Base-by-base conservation (phyloP, 371 early-diverging fungal genomes). In the Syncephalastrum monosporum region DNA sequence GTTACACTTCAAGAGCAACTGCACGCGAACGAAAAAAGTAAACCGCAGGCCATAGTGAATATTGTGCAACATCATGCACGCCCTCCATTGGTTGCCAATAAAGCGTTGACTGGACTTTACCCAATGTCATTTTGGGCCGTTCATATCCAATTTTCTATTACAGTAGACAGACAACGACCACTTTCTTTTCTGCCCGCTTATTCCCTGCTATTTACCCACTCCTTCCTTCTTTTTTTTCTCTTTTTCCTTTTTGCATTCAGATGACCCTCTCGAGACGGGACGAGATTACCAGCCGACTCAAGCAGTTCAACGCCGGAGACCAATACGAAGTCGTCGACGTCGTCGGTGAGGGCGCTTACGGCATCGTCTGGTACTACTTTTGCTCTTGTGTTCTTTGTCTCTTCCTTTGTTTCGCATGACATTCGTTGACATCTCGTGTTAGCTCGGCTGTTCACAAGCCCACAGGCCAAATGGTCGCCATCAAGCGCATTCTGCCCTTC, bases 401-500 rank as follows among this genome's bases (percentile, higher is more conserved):
- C 23, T 17, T 50, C 50, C 47, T 56, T 53, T 29, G 29, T 29
- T 29, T 29, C 29, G 4, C 38, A 1, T 47, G 43, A 53, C 41
- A 48, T 23, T 50, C 16, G 12, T 16, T 41, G 15, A 56, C 44
- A 33, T 55, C 17, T 21, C 45, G 17, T n/a, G 16, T 21, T 76
- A 92, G 92, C 57, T 89, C 91, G 53, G 91, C 92, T 46, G 82
- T 87, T 48, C 87, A 93, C 71, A 84, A 84, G 52, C 87, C 90
- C 42, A 90, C 92, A 14, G 91, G 93, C 7, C 91, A 92, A 71
- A 89, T 87, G 61, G 94, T 96, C 1, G 96, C 96, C 67, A 93
- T 96, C 69, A 96, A 96, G 68, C 91, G 92, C 75, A 91, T 94
- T 46, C 86, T 87, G 14, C 91, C 92, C 5, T 90, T 95, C 63